A percentile compares a stretch with the other conserved stretches of the same genome.
Conservation (phyloP, 2,329 filamentous ascomycete species). For the Aspergillus carbonarius region DNA sequence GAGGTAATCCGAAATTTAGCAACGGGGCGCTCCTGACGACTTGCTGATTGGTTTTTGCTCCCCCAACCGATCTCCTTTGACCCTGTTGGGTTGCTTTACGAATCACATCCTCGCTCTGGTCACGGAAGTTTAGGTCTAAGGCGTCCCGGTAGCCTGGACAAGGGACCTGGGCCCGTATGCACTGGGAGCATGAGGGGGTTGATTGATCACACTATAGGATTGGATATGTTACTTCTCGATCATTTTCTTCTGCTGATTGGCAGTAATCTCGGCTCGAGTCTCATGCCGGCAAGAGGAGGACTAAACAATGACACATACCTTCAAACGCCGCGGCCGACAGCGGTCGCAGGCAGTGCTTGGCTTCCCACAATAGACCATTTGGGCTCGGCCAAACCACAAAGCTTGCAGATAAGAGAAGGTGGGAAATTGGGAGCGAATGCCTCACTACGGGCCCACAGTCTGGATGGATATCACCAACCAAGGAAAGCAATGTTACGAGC, state of each 20-base stretch:
- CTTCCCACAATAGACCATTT: neutral
- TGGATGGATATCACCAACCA: too few relatives aligned
- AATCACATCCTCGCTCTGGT: conserved; percentile 1
- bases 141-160: conserved; percentile 1
- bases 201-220: neutral
- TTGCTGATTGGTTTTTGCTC: neutral
- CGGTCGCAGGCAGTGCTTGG: neutral
- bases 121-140: neutral
- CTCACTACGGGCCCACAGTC: too few relatives aligned
- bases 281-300: neutral
- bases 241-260: neutral
- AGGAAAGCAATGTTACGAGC: too few relatives aligned
- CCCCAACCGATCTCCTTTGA: neutral
- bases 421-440: too few relatives aligned
- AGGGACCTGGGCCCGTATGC: neutral
- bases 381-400: too few relatives aligned
- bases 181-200: neutral
- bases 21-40: neutral
- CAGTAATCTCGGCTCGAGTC: too few relatives aligned
- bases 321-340: neutral
- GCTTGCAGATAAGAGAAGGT: too few relatives aligned
- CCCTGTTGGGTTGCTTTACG: neutral
- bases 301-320: neutral
- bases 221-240: neutral
- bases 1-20: neutral